phyloP scores from a whole-genome alignment of 2,329 filamentous ascomycete species.

The Alternaria gaisen region DNA sequence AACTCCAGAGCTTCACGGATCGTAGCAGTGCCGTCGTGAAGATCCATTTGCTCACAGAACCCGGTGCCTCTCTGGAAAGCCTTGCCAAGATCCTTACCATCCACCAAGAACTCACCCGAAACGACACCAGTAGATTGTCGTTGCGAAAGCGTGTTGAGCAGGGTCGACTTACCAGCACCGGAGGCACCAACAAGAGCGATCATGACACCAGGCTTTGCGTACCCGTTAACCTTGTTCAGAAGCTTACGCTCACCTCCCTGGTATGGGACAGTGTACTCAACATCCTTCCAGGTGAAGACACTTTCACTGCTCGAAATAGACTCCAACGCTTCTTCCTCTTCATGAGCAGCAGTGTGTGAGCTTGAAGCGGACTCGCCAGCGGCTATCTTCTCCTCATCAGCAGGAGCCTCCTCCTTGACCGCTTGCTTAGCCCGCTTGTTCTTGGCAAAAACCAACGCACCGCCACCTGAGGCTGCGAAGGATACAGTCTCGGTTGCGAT shows the following conservation, averaged over 20 bases:
- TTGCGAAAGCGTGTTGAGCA: conserved; percentile 80
- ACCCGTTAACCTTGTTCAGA: conserved; percentile 76
- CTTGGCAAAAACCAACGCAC: conserved; percentile 75
- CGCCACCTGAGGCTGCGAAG: conserved; percentile 70
- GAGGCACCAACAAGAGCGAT: conserved; percentile 83
- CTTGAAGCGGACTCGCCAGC: conserved; percentile 36
- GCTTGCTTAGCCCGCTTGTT: conserved; percentile 67
- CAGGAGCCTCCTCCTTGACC: conserved; percentile 54
- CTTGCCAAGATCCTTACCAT: conserved; percentile 67
- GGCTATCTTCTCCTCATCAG: conserved; percentile 67
- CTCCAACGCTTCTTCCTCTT: conserved; percentile 45
- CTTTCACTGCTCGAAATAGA: conserved; percentile 51
- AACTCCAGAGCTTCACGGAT: conserved; percentile 75
- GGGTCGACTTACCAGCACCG: conserved; percentile 82
- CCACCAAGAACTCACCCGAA: conserved; percentile 75
- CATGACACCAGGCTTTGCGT: conserved; percentile 81
- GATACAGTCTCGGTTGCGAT: conserved; percentile 73
- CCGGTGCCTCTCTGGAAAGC: conserved; percentile 73
- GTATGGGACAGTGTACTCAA: conserved; percentile 76
- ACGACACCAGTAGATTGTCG: conserved; percentile 73
- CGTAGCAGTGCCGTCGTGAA: conserved; percentile 73
- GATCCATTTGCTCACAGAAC: conserved; percentile 76
- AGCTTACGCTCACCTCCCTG: conserved; percentile 69
- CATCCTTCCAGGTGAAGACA: conserved; percentile 50
- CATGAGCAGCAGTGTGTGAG: conserved; percentile 29